Percentiles rank a stretch among this genome's conserved stretches.
phyloP scores from a whole-genome alignment of 129 eudicot species.

The Ambrosia trifida region DNA sequence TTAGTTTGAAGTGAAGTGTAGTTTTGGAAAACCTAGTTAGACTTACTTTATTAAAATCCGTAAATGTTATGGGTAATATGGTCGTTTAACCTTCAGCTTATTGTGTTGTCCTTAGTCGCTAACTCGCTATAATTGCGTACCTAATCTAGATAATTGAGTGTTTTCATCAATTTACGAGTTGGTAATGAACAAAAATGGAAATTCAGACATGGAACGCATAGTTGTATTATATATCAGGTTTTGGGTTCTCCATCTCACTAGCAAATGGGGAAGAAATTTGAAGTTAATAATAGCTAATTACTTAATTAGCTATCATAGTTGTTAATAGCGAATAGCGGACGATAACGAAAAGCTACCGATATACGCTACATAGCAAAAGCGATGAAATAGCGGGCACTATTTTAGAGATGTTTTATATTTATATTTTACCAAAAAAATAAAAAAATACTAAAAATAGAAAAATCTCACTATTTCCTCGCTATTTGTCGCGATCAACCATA shows the following conservation, averaged over 20 bases:
- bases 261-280: neutral
- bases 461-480: too few relatives aligned
- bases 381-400: too few relatives aligned
- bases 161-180: neutral
- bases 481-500: too few relatives aligned
- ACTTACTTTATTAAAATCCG: neutral
- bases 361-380: too few relatives aligned
- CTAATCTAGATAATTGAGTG: neutral
- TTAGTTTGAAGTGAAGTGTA: constrained; percentile 17
- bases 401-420: too few relatives aligned
- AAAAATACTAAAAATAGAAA: too few relatives aligned
- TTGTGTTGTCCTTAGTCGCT: constrained; percentile 4
- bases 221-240: neutral
- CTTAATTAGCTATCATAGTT: neutral
- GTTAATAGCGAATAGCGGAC: too few relatives aligned
- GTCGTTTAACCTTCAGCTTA: neutral
- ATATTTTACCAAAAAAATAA: too few relatives aligned
- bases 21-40: constrained; percentile 13
- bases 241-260: constrained; percentile 1
- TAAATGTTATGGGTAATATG: neutral
- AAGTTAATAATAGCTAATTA: neutral
- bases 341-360: too few relatives aligned
- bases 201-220: neutral
- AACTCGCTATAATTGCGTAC: neutral
- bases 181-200: neutral